These are phyloP conservation scores for Apostasia shenzhenica DNA, from an alignment of 106 monocot genomes.

Conservation along the genomic window DNA sequence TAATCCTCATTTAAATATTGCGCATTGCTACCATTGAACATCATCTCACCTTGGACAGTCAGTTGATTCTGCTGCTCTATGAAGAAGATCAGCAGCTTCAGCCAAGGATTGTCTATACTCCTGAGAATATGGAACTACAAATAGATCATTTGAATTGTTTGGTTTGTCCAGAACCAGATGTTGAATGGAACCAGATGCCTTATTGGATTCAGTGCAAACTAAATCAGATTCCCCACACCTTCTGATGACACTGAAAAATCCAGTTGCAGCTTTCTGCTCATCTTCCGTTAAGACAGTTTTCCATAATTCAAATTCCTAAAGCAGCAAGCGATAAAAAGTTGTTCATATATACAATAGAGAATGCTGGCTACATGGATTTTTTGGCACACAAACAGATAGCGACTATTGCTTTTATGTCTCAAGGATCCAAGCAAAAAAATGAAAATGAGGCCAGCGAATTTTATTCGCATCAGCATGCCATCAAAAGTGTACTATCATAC, in stretches of 20 bases:
- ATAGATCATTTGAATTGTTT: slow-evolving; percentile 32
- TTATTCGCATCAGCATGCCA: too few relatives aligned
- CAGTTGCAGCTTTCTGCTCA: slow-evolving; percentile 54
- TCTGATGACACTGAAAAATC: slow-evolving; percentile 88
- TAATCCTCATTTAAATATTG: too few relatives aligned
- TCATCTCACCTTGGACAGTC: slow-evolving; percentile 59
- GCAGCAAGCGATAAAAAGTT: neutral
- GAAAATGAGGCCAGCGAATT: too few relatives aligned
- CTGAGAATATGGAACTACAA: slow-evolving; percentile 64
- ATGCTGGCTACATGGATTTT: neutral
- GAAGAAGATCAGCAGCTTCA: slow-evolving; percentile 61
- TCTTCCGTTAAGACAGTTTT: slow-evolving; percentile 42
- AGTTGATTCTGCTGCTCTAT: slow-evolving; percentile 61
- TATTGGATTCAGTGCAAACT: slow-evolving; percentile 9
- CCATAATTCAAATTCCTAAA: slow-evolving; percentile 90
- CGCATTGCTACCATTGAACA: slow-evolving; percentile 11
- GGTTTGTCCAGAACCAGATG: slow-evolving; percentile 2
- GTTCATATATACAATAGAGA: neutral
- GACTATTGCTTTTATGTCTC: too few relatives aligned
- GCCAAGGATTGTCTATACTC: slow-evolving; percentile 61
- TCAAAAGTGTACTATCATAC: too few relatives aligned
- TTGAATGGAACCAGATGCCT: slow-evolving; percentile 9
- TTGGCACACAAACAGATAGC: too few relatives aligned
- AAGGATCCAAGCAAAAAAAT: too few relatives aligned
- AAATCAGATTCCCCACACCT: slow-evolving; percentile 34